A percentile compares a stretch with the other conserved stretches of the same genome.
phyloP scores from a whole-genome alignment of 768 basidiomycete genomes.

The Nidula microcarpa region DNA sequence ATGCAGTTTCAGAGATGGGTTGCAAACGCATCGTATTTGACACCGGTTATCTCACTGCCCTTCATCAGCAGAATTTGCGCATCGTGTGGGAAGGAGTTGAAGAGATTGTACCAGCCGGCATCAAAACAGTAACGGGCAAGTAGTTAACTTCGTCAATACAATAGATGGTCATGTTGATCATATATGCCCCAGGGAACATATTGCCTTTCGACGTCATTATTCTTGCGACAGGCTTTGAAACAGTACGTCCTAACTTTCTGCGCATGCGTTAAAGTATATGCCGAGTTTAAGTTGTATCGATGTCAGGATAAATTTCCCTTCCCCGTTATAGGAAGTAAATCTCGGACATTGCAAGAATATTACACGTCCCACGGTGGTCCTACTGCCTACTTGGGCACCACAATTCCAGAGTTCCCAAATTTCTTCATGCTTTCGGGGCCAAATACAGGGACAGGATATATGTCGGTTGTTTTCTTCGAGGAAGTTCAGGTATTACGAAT shows the following conservation, averaged over 20 bases:
- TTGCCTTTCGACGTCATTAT: conserved; percentile 32
- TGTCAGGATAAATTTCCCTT: background rate
- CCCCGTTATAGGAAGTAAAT: background rate
- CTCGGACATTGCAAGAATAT: background rate
- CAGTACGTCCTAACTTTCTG: conserved; percentile 11
- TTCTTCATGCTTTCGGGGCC: background rate
- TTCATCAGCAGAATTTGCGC: conserved; percentile 43
- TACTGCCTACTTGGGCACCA: background rate
- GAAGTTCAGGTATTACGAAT: background rate
- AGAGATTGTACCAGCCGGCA: conserved; percentile 33
- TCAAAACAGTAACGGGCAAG: conserved; percentile 34
- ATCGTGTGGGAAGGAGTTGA: conserved; percentile 38
- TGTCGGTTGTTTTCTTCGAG: background rate
- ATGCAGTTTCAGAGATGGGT: conserved; percentile 23
- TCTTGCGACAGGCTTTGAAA: conserved; percentile 30
- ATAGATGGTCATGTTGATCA: too few species aligned
- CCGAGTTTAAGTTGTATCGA: background rate
- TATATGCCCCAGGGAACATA: conserved; percentile 5
- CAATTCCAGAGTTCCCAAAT: background rate
- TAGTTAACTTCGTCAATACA: background rate
- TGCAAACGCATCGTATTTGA: conserved; percentile 57
- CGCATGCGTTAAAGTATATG: background rate
- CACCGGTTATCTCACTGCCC: conserved; percentile 36
- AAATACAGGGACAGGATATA: background rate
- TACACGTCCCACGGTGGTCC: background rate